These are phyloP conservation scores for Scopulariopsis brevicaulis DNA, from an alignment of 2,329 filamentous ascomycete species.

Conservation along the genomic window DNA sequence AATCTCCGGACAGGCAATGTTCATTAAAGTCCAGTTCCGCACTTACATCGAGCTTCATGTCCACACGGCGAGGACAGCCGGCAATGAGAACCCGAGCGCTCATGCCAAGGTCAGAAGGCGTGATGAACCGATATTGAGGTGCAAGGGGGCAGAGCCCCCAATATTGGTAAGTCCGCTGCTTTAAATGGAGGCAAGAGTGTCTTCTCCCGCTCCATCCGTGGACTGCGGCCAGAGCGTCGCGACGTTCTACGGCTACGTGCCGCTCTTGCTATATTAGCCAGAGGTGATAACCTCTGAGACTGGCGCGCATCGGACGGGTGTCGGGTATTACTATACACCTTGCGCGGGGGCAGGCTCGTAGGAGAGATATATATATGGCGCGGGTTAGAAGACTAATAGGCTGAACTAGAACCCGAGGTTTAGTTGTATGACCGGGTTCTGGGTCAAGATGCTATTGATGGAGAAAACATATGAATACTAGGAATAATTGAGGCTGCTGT, in stretches of 20 bases:
- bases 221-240: too few relatives aligned
- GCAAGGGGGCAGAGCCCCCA: not conserved
- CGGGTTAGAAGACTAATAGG: not conserved
- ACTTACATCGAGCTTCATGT: not conserved
- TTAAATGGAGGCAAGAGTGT: not conserved
- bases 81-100: not conserved
- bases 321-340: not conserved
- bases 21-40: not conserved
- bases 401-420: not conserved
- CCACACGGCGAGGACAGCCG: not conserved
- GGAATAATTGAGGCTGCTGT: not conserved
- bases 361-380: not conserved
- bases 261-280: too few relatives aligned
- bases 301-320: not conserved
- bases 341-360: not conserved
- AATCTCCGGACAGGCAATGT: not conserved
- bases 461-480: not conserved
- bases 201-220: too few relatives aligned
- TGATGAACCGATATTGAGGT: not conserved
- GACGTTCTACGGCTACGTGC: too few relatives aligned
- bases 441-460: not conserved
- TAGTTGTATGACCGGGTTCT: not conserved
- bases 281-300: too few relatives aligned
- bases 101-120: not conserved
- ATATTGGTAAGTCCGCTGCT: not conserved